Base-by-base conservation (phyloP, 352 stramenopile species). In the Phytophthora hibernalis region DNA sequence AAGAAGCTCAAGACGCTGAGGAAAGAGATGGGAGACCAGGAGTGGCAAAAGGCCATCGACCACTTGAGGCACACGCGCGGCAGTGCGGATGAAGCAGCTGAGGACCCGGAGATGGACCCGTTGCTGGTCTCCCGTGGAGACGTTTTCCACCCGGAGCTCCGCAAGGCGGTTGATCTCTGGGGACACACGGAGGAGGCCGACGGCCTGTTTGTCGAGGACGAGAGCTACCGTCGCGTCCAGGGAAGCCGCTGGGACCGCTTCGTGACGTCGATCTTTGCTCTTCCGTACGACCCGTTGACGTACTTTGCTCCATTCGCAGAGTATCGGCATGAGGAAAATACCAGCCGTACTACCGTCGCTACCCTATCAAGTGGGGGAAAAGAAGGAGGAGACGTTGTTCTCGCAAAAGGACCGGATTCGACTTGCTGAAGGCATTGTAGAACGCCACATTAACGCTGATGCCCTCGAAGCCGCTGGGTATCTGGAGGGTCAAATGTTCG, bases 301-400 rank as follows among this genome's bases (percentile, higher is more conserved):
- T 95, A 93, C 64, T 95, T 95, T 75, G 76, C 85, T 3, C 79
- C 86, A 15, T 93, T 87, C 48, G 85, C 83, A 2, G 83, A 92
- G 48, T 95, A 93, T 70, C 81, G 83, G 16, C 82, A 81, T 47
- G 87, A 95, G 28, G 59, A 74, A 0, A 80, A 51, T 93, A 80
- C 54, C 87, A 95, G 58, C 82, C 85, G 20, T 95, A 89, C 73
- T 95, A 91, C 56, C 79, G 87, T 31, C 85, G 83, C 1, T 93
- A 95, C 43, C 81, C 87, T n/a, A 70, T 92, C 54, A 76, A 87
- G 28, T n/a, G n/a, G n/a, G n/a, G n/a, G n/a, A n/a, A n/a, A 79
- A 57, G 45, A 78, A 73, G 44, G 83, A 92, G 35, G 71, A 92
- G 54, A 91, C 82, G 3, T 44, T 93, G 31, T 93, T 93, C 53